Evolutionary conservation across 495 filamentous ascomycete species (phyloP).

Genomic region (Penicillium ucsense): DNA sequence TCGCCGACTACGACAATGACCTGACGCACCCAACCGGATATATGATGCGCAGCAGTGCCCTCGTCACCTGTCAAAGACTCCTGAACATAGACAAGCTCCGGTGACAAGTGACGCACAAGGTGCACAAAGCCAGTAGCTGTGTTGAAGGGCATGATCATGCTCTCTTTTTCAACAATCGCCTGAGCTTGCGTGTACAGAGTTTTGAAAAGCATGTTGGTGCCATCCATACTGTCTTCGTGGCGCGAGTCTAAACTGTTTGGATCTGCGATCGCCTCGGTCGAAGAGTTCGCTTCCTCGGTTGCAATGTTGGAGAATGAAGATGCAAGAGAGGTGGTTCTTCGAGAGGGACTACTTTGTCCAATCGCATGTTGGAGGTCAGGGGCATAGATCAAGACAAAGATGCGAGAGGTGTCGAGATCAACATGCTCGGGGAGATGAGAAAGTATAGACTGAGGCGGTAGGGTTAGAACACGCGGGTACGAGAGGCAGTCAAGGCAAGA

Average conservation of each 20-base stretch:
- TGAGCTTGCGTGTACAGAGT: slow-evolving; percentile 67
- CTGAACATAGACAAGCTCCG: slow-evolving; percentile 77
- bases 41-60: slow-evolving; percentile 56
- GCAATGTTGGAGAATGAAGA: slow-evolving; percentile 86
- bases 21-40: slow-evolving; percentile 78
- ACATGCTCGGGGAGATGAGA: slow-evolving; percentile 73
- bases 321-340: slow-evolving; percentile 53
- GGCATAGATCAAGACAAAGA: slow-evolving; percentile 84
- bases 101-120: slow-evolving; percentile 72
- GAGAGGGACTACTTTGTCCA: slow-evolving; percentile 26
- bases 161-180: slow-evolving; percentile 68
- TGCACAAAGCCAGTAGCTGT: slow-evolving; percentile 66
- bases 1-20: slow-evolving; percentile 78
- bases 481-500: not conserved
- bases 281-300: slow-evolving; percentile 60
- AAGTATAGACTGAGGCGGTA: slow-evolving; percentile 61
- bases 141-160: slow-evolving; percentile 80
- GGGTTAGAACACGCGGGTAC: slow-evolving; percentile 5
- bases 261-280: slow-evolving; percentile 52
- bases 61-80: slow-evolving; percentile 64
- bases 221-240: slow-evolving; percentile 24
- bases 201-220: slow-evolving; percentile 51
- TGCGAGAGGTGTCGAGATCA: slow-evolving; percentile 54
- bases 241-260: slow-evolving; percentile 39
- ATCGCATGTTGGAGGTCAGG: slow-evolving; percentile 62